Percentiles rank a stretch among this genome's conserved stretches.
Evolutionary conservation across 768 basidiomycete genomes (phyloP).

Genomic region (Leccinellum luteum): DNA sequence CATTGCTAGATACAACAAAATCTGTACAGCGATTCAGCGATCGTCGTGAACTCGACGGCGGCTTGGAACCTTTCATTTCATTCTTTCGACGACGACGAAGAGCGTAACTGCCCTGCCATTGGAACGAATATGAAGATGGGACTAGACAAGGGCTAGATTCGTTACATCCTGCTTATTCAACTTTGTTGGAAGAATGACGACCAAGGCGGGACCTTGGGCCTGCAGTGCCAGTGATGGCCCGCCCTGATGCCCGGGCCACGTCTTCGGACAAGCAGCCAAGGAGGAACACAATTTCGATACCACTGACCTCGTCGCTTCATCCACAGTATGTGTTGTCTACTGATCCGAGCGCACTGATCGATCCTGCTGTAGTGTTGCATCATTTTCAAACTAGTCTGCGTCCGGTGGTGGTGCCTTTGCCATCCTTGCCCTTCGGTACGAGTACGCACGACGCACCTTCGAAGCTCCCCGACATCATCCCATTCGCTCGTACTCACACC

Average conservation of each 20-base stretch:
- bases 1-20: conserved; percentile 19
- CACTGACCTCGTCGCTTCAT: conserved; percentile 84
- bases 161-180: conserved; percentile 22
- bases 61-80: no score
- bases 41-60: conserved; percentile 26
- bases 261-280: no score
- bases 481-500: conserved; percentile 78
- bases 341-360: neutral
- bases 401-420: conserved; percentile 83
- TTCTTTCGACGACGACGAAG: no score
- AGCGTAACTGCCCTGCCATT: no score
- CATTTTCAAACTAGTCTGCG: conserved; percentile 91
- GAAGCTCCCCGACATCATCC: conserved; percentile 85
- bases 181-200: conserved; percentile 25
- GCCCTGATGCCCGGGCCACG: no score
- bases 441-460: conserved; percentile 53
- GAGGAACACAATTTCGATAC: no score
- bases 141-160: neutral
- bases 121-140: conserved; percentile 18
- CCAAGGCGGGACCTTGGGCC: no score
- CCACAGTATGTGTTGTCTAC: conserved; percentile 47
- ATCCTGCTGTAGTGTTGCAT: conserved; percentile 62
- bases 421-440: conserved; percentile 65
- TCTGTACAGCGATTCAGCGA: conserved; percentile 21
- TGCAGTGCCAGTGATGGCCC: no score